These are phyloP conservation scores for Irpex lacteus DNA, from an alignment of 1,284 basidiomycete genomes.

Conservation along the genomic window DNA sequence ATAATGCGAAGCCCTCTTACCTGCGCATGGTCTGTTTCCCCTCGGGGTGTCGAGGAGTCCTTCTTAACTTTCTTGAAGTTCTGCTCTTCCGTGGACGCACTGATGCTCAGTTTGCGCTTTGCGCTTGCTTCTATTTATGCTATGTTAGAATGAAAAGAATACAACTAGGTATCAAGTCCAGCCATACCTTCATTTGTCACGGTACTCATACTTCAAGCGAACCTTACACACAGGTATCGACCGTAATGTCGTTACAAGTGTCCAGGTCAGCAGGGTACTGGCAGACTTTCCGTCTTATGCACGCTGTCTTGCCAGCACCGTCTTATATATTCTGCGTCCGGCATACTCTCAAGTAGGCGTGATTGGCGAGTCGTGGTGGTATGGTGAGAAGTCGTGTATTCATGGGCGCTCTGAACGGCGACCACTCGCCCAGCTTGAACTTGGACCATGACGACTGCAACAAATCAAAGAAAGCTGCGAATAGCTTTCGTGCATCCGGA, in stretches of 20 bases:
- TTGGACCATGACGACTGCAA: not conserved
- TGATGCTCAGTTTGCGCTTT: not conserved
- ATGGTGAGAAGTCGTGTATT: not conserved
- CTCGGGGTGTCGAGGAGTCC: too few relatives aligned
- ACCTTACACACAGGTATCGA: not conserved
- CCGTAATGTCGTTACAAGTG: too few relatives aligned
- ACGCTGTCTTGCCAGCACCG: too few relatives aligned
- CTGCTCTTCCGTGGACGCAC: not conserved
- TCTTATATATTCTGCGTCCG: too few relatives aligned
- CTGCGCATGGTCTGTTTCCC: too few relatives aligned
- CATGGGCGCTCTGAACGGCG: not conserved
- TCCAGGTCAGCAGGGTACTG: too few relatives aligned
- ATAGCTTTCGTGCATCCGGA: conserved; percentile 94
- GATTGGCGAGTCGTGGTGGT: not conserved
- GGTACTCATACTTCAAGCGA: not conserved
- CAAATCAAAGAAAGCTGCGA: conserved; percentile 20
- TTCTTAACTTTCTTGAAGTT: not conserved
- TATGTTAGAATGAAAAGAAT: not conserved
- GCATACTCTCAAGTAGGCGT: too few relatives aligned
- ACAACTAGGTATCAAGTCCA: too few relatives aligned
- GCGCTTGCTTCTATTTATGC: not conserved
- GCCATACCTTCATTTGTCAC: not conserved
- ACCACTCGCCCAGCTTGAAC: not conserved
- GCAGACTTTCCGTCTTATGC: too few relatives aligned
- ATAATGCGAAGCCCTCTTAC: too few relatives aligned